Percentiles rank a stretch among this genome's conserved stretches.
Conservation (phyloP, 371 early-diverging fungal species). For the Mucor irregularis region DNA sequence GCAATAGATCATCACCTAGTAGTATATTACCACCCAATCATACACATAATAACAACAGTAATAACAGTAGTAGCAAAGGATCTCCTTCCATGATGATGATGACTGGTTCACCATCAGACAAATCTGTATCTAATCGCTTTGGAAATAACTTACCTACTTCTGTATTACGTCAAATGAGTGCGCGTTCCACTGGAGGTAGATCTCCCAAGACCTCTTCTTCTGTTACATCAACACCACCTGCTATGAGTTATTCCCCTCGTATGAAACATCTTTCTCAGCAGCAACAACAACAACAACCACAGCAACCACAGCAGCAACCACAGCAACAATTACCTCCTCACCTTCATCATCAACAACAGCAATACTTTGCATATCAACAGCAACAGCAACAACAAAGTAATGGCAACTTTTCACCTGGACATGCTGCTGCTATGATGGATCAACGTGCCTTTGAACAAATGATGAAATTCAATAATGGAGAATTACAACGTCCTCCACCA, state of each 20-base stretch:
- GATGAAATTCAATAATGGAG: slow-evolving; percentile 7
- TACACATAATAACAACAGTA: no score
- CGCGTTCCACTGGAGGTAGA: slow-evolving; percentile 45
- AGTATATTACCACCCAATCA: no score
- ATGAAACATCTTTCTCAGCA: no score
- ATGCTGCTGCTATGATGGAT: slow-evolving; percentile 25
- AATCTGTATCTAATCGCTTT: slow-evolving; percentile 37
- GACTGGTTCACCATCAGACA: slow-evolving; percentile 7
- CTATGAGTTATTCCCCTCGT: neutral
- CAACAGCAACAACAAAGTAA: slow-evolving; percentile 13
- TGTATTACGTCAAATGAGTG: slow-evolving; percentile 67
- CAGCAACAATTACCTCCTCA: slow-evolving; percentile 10
- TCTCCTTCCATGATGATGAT: slow-evolving; percentile 7
- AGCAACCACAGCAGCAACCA: neutral
- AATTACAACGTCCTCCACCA: neutral
- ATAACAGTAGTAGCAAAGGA: neutral
- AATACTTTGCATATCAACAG: neutral
- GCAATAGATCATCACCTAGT: slow-evolving; percentile 3
- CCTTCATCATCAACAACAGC: slow-evolving; percentile 5
- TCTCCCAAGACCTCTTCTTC: slow-evolving; percentile 43
- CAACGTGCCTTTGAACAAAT: slow-evolving; percentile 19
- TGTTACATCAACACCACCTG: slow-evolving; percentile 22
- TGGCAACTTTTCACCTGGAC: slow-evolving; percentile 17
- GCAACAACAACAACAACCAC: slow-evolving; percentile 3
- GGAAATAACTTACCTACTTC: slow-evolving; percentile 68